Evolutionary conservation across 2,329 filamentous ascomycete genomes (phyloP), one percentile per base, ranked within the genome.

Genomic region (Pseudogymnoascus sp.): DNA sequence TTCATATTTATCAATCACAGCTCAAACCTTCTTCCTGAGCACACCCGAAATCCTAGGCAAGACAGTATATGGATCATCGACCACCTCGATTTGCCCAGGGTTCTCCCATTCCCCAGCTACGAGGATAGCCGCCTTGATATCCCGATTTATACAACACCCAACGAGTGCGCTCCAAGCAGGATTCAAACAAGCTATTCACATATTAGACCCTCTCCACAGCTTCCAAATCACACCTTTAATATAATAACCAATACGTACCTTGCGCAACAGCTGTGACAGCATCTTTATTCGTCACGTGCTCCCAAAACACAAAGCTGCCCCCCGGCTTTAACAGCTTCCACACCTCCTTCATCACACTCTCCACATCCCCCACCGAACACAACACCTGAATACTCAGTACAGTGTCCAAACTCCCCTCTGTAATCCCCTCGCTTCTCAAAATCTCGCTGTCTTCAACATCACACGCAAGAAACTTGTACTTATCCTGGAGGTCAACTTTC

Each of bases 281-380:
- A 41, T 74, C 65, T 11, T 62, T 61, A 64, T 66, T 75, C 61
- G 66, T 64, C 59, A 66, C 68, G 63, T 80, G 78, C 65, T 81
- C 78, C 75, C 78, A 80, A 62, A 80, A 79, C 26, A 81, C 70
- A 63, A 80, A 76, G 50, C 72, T 75, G 11, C 78, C 78, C 1
- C 78, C 78, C 0, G 78, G 78, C 65, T 76, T 80, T 43, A 81
- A 66, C 28, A 80, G 66, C 60, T 73, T 73, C 65, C 76, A 77
- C n/a, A 79, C 64, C 63, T 72, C 68, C 66, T 62, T 72, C 62
- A 71, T 70, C 59, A 72, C 70, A 4, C 31, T 66, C 61, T 67
- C 67, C 11, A 67, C 63, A 61, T 75, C 66, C 6, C 66, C 63
- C 3, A 79, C 74, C 3, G 77, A 74, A 68, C 78, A 80, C 63